These are phyloP conservation scores for Rhodofomes roseus DNA, from an alignment of 1,284 basidiomycete genomes.

Conservation along the genomic window DNA sequence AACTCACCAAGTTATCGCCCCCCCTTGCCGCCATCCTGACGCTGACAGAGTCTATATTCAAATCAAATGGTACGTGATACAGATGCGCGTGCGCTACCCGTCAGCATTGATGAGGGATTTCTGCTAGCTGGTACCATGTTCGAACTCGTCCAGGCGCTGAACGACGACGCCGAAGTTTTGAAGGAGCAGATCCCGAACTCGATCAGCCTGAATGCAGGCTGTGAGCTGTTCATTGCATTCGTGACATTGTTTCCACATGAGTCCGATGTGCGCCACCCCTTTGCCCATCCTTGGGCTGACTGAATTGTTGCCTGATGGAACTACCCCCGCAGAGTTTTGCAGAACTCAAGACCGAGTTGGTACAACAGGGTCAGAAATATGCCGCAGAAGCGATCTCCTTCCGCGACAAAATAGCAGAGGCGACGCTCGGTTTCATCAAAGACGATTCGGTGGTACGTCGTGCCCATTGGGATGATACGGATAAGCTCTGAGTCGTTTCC, in stretches of 20 bases:
- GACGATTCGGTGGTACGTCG: constrained; percentile 84
- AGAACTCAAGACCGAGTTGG: constrained; percentile 78
- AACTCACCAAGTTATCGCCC: constrained; percentile 62
- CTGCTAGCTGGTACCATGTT: constrained; percentile 79
- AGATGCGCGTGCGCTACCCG: neutral
- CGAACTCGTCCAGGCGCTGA: constrained; percentile 82
- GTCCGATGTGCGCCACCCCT: constrained; percentile 53
- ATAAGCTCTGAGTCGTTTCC: constrained; percentile 4
- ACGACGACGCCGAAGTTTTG: constrained; percentile 68
- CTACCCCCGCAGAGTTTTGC: constrained; percentile 62
- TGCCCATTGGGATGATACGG: neutral
- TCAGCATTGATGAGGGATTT: neutral
- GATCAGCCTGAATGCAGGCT: constrained; percentile 86
- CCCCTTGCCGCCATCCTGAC: constrained; percentile 86
- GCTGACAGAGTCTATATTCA: constrained; percentile 72
- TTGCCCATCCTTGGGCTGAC: neutral
- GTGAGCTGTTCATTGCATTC: constrained; percentile 87
- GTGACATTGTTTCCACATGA: constrained; percentile 85
- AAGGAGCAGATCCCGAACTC: constrained; percentile 69
- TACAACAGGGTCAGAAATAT: constrained; percentile 75
- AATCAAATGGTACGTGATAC: constrained; percentile 58
- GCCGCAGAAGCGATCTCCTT: constrained; percentile 80
- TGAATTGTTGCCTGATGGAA: constrained; percentile 8
- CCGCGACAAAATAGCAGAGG: constrained; percentile 85
- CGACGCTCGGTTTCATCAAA: constrained; percentile 90